phyloP scores from a whole-genome alignment of 108 stramenopile genomes.

The Nannochloropsis gaditana region DNA sequence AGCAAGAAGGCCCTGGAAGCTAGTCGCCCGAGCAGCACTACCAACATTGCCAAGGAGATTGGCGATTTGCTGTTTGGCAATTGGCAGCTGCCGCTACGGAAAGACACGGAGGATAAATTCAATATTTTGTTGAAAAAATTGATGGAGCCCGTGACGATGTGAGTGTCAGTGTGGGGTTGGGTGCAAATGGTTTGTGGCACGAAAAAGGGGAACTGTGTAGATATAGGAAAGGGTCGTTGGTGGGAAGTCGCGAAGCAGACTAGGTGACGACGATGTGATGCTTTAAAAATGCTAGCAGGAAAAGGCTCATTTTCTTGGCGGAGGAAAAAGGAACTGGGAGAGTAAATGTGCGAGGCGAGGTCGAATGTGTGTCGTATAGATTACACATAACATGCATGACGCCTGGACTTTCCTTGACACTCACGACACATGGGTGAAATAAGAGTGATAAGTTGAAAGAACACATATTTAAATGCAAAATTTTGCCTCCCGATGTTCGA shows the following conservation, averaged over 20 bases:
- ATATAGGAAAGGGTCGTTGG: neutral
- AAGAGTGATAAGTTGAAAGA: too few species aligned
- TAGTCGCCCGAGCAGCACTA: slow-evolving; percentile 59
- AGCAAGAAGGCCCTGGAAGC: slow-evolving; percentile 59
- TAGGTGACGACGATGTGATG: too few species aligned
- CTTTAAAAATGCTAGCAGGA: too few species aligned
- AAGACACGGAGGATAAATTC: slow-evolving; percentile 4
- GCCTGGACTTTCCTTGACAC: too few species aligned
- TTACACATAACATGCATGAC: too few species aligned
- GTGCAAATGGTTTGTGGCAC: neutral
- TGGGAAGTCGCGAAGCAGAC: neutral
- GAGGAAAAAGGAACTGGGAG: too few species aligned
- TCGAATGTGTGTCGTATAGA: too few species aligned
- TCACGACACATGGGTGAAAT: too few species aligned
- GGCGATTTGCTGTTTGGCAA: slow-evolving; percentile 52
- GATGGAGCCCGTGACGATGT: slow-evolving; percentile 11
- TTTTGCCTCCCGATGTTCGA: too few species aligned
- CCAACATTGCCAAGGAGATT: slow-evolving; percentile 76
- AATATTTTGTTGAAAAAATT: slow-evolving; percentile 16
- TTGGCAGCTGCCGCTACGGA: neutral
- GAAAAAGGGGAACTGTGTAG: slow-evolving; percentile 10
- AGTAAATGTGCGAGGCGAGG: too few species aligned
- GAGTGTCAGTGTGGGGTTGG: neutral
- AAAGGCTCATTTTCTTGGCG: too few species aligned
- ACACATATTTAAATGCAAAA: too few species aligned